Evolutionary conservation across 2,329 filamentous ascomycete genomes (phyloP).

Genomic region (Aspergillus fumigatiaffinis): DNA sequence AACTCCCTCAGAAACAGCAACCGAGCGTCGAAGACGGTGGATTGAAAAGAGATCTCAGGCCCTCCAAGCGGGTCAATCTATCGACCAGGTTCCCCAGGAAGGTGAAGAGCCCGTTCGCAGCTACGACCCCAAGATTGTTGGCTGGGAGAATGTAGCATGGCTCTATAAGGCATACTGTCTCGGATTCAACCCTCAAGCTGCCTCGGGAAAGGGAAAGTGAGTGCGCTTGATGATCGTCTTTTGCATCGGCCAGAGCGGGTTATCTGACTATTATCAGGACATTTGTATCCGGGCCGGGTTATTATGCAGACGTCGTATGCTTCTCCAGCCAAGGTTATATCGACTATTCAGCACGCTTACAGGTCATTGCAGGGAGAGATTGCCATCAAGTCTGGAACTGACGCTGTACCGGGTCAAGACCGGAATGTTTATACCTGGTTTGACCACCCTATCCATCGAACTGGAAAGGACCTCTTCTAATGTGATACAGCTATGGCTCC

Average conservation of each 20-base stretch:
- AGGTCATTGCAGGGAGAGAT: slow-evolving; percentile 12
- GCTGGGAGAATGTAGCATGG: slow-evolving; percentile 14
- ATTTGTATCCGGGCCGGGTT: slow-evolving; percentile 17
- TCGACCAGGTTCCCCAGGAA: slow-evolving; percentile 3
- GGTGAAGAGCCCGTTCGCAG: slow-evolving; percentile 13
- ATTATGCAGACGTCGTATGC: slow-evolving; percentile 19
- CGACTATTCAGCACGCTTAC: not conserved
- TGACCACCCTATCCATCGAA: not conserved
- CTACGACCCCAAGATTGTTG: slow-evolving; percentile 18
- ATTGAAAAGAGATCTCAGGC: slow-evolving; percentile 15
- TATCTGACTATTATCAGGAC: slow-evolving; percentile 6
- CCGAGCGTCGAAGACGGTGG: slow-evolving; percentile 15
- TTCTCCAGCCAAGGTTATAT: not conserved
- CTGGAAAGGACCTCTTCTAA: not conserved
- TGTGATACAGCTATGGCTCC: slow-evolving; percentile 12
- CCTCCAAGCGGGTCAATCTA: slow-evolving; percentile 6
- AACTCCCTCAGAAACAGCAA: slow-evolving; percentile 12
- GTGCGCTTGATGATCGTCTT: not conserved
- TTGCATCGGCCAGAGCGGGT: not conserved
- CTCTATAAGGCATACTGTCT: slow-evolving; percentile 18
- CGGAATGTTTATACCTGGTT: slow-evolving; percentile 15
- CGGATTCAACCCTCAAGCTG: slow-evolving; percentile 5
- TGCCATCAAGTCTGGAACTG: slow-evolving; percentile 12
- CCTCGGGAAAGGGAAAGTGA: slow-evolving; percentile 12
- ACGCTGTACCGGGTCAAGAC: not conserved